Conservation (phyloP, 2,329 filamentous ascomycete species). For the Ophiostoma sp. region DNA sequence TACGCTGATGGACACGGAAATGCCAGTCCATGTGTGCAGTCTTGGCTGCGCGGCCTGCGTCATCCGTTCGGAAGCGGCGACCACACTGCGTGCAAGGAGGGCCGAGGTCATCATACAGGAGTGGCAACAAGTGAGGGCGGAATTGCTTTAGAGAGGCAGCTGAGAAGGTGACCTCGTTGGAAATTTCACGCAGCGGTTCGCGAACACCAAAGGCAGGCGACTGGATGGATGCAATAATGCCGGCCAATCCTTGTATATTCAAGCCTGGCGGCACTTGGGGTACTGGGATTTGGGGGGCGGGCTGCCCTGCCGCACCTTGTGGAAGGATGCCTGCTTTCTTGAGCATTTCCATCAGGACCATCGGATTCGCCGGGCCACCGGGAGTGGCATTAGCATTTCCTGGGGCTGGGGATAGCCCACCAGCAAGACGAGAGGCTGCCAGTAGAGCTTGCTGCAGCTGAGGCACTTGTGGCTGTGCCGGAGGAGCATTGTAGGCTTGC, state of each 20-base stretch:
- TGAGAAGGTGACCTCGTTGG: conserved; percentile 54
- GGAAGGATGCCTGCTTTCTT: conserved; percentile 61
- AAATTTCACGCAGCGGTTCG: conserved; percentile 28
- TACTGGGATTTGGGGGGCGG: not conserved
- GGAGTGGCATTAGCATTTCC: conserved; percentile 34
- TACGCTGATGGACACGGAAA: conserved; percentile 85
- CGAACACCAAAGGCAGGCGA: conserved; percentile 22
- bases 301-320: conserved; percentile 31
- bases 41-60: conserved; percentile 77
- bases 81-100: conserved; percentile 90
- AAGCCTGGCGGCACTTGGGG: conserved; percentile 17
- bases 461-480: not conserved
- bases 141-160: conserved; percentile 67
- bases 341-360: conserved; percentile 61
- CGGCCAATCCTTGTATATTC: conserved; percentile 32
- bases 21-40: conserved; percentile 96
- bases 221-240: conserved; percentile 28
- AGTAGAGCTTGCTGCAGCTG: conserved; percentile 13
- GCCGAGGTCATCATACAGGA: conserved; percentile 71
- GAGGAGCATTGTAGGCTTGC: conserved; percentile 32
- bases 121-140: conserved; percentile 57
- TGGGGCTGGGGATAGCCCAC: not conserved
- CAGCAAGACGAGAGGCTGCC: conserved; percentile 3
- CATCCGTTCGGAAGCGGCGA: conserved; percentile 71
- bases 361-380: conserved; percentile 40